Conservation (phyloP, 371 early-diverging fungal genomes). For the Haplosporangium sp. region DNA sequence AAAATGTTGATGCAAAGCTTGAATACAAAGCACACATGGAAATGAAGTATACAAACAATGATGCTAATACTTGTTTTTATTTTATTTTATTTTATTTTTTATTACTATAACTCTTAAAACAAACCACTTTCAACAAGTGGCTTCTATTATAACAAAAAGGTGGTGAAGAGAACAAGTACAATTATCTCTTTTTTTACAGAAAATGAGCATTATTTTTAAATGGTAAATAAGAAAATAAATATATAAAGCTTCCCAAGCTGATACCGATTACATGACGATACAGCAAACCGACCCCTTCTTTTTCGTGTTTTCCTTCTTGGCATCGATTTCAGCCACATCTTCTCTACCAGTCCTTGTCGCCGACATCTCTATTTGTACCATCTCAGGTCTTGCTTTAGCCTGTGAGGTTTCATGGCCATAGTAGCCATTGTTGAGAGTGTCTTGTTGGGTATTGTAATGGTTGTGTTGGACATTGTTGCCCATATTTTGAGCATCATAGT, state of each 20-base stretch:
- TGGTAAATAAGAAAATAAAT: background rate
- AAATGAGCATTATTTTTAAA: background rate
- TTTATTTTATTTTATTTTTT: too few relatives aligned
- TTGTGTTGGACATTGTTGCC: background rate
- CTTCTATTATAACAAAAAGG: background rate
- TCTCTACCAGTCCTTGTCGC: conserved; percentile 11
- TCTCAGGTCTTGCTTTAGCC: conserved; percentile 10
- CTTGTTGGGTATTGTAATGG: background rate
- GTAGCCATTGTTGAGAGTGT: conserved; percentile 1
- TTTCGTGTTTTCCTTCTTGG: conserved; percentile 18
- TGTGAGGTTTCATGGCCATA: background rate
- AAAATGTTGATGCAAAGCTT: too few relatives aligned
- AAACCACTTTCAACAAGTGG: too few relatives aligned
- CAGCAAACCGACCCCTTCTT: conserved; percentile 47
- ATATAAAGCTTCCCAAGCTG: background rate
- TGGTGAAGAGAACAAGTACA: conserved; percentile 1
- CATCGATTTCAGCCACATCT: background rate
- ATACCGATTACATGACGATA: conserved; percentile 22
- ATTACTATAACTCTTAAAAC: too few relatives aligned
- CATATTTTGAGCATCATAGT: conserved; percentile 4
- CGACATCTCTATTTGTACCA: conserved; percentile 34
- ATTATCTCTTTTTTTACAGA: background rate
- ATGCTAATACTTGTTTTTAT: too few relatives aligned
- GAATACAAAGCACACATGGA: too few relatives aligned
- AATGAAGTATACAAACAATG: too few relatives aligned